phyloP scores from a whole-genome alignment of 2,329 filamentous ascomycete genomes.

The Graphium sp. region DNA sequence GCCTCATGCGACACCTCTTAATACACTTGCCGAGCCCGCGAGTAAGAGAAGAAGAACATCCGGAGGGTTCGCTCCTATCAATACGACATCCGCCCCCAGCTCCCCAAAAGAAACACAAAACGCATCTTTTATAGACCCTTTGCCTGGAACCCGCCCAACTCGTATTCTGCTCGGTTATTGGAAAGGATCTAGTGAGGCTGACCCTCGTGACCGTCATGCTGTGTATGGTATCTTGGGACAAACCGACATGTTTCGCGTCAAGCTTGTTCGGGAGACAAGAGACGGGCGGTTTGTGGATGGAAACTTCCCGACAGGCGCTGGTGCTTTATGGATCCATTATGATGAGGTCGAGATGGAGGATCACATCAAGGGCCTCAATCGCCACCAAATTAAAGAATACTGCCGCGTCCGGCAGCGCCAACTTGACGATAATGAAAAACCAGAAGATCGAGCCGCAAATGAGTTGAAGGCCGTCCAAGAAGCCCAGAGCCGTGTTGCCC shows the following conservation, averaged over 20 bases:
- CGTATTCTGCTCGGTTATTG: slow-evolving; percentile 43
- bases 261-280: slow-evolving; percentile 40
- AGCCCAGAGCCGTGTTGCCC: slow-evolving; percentile 25
- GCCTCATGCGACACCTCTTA: slow-evolving; percentile 21
- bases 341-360: slow-evolving; percentile 43
- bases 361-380: slow-evolving; percentile 30
- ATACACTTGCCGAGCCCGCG: slow-evolving; percentile 15
- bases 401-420: slow-evolving; percentile 43
- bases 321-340: slow-evolving; percentile 44
- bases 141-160: slow-evolving; percentile 36
- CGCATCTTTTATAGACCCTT: slow-evolving; percentile 16
- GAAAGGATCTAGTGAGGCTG: slow-evolving; percentile 31
- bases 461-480: slow-evolving; percentile 33
- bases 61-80: slow-evolving; percentile 15
- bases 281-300: slow-evolving; percentile 40
- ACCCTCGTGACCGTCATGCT: slow-evolving; percentile 36
- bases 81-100: slow-evolving; percentile 4
- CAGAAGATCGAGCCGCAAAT: slow-evolving; percentile 29
- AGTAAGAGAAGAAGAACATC: slow-evolving; percentile 30
- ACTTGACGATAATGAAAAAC: slow-evolving; percentile 32
- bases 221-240: slow-evolving; percentile 45
- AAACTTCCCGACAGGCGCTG: slow-evolving; percentile 43
- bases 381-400: slow-evolving; percentile 46
- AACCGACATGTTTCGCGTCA: slow-evolving; percentile 49
- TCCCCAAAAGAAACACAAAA: slow-evolving; percentile 1